Evolutionary conservation across 2,329 filamentous ascomycete species (phyloP), one percentile per base, ranked within the genome.

Genomic region (Aspergillus sclerotialis): DNA sequence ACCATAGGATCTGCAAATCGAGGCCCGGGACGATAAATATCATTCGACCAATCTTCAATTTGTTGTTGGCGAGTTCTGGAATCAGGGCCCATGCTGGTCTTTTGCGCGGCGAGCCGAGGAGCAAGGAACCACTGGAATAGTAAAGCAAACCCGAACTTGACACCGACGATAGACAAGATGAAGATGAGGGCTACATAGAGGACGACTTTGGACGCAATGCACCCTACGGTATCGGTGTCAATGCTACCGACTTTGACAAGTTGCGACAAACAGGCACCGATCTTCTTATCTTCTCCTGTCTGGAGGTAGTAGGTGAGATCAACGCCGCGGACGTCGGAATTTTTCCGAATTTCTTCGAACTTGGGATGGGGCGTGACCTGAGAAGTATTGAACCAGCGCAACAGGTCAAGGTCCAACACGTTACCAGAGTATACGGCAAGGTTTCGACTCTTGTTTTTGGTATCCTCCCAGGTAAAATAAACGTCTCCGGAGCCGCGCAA

Each of bases 11-110:
- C 92, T 3, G 82, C 76, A 44, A 95, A 72, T 46, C 88, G 84
- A 35, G 83, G 80, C 15, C 88, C 87, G 3, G 90, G 84, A 28
- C 88, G 84, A 62, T 98, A 96, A 50, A 98, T 98, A 55, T 98
- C 92, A 45, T 96, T 86, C 10, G 82, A 83, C 92, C 92, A 98
- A 52, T 95, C 90, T 61, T 98, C 92, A 45, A 98, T 98, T 65
- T 96, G 88, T 49, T 83, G 80, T 48, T 89, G 83, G 39, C 92
- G 80, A 64, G 89, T 83, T 59, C 90, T 88, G 45, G 81, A 78
- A 58, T 92, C 78, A 4, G 81, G 79, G 11, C 78, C 79, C 60
- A 94, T 82, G 2, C 86, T 90, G 1, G 90, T 94, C 63, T 86
- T 94, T 30, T 75, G 67, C 1, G 90, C 86, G 3, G 82, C 89